A percentile compares a stretch with the other conserved stretches of the same genome.
Conservation (phyloP, 2,329 filamentous ascomycete species). For the Coniochaeta hoffmannii region DNA sequence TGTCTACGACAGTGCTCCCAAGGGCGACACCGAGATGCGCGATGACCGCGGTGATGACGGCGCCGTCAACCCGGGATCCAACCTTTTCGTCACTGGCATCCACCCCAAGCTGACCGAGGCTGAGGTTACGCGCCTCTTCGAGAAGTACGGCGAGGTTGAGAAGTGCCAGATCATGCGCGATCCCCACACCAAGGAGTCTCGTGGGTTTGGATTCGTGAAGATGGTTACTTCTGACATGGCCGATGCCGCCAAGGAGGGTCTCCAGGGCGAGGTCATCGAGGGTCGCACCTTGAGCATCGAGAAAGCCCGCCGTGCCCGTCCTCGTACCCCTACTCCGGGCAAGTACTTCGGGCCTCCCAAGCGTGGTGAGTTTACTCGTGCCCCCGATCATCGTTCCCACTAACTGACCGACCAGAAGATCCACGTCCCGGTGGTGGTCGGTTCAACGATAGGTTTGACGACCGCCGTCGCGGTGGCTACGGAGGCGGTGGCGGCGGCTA, state of each 20-base stretch:
- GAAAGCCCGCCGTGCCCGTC: conserved; percentile 92
- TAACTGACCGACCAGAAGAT: conserved; percentile 40
- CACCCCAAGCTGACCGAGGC: conserved; percentile 84
- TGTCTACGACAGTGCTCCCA: conserved; percentile 25
- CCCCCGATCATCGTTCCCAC: conserved; percentile 30
- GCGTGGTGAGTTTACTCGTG: conserved; percentile 60
- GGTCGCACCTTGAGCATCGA: conserved; percentile 96
- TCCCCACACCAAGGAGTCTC: conserved; percentile 95
- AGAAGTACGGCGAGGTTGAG: conserved; percentile 98
- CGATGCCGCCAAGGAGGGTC: conserved; percentile 90
- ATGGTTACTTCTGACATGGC: conserved; percentile 94
- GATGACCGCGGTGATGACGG: conserved; percentile 72
- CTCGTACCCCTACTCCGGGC: conserved; percentile 91
- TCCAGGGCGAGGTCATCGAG: conserved; percentile 92
- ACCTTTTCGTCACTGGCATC: conserved; percentile 98
- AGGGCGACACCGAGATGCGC: conserved; percentile 42
- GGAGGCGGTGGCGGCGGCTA: conserved; percentile 35
- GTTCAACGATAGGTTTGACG: conserved; percentile 60
- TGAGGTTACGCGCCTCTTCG: conserved; percentile 90
- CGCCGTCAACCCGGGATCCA: conserved; percentile 87
- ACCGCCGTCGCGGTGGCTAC: conserved; percentile 53
- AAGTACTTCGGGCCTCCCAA: conserved; percentile 99
- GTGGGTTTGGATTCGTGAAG: conserved; percentile 98
- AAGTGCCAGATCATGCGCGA: conserved; percentile 99
- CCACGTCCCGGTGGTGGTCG: conserved; percentile 49